Conservation (phyloP, 1,284 basidiomycete species). For the Trichosporon inkin region DNA sequence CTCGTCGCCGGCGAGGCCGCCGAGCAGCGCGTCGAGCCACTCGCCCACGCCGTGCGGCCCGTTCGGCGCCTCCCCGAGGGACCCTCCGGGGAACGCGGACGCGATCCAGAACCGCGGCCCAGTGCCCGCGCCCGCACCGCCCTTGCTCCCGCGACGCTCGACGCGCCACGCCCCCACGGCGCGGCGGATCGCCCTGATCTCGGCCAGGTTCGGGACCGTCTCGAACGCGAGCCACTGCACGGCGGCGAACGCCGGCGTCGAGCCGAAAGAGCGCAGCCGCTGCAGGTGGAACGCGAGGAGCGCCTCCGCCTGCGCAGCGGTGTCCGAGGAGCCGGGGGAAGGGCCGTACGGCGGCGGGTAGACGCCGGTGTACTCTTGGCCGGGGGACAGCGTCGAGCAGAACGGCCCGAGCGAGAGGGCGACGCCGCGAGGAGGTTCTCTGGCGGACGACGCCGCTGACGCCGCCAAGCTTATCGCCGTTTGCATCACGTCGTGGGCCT, state of each 20-base stretch:
- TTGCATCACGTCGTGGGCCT: neutral
- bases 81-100: slow-evolving; percentile 60
- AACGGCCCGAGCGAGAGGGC: slow-evolving; percentile 70
- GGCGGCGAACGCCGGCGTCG: slow-evolving; percentile 56
- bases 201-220: slow-evolving; percentile 66
- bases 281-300: slow-evolving; percentile 65
- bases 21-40: slow-evolving; percentile 39
- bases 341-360: slow-evolving; percentile 74
- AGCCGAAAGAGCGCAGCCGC: slow-evolving; percentile 59
- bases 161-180: slow-evolving; percentile 54
- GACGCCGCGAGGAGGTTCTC: slow-evolving; percentile 40
- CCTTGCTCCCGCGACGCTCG: neutral
- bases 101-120: slow-evolving; percentile 68
- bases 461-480: neutral
- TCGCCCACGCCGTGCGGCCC: neutral
- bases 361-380: slow-evolving; percentile 68
- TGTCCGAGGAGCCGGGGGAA: slow-evolving; percentile 8
- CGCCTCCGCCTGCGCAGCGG: slow-evolving; percentile 45
- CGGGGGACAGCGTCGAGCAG: slow-evolving; percentile 63
- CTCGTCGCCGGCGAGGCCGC: slow-evolving; percentile 1
- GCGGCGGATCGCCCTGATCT: slow-evolving; percentile 62
- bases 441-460: neutral
- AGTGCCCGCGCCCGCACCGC: slow-evolving; percentile 40
- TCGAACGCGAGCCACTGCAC: slow-evolving; percentile 72
- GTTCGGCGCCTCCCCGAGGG: slow-evolving; percentile 7